Conservation (phyloP, 2,329 filamentous ascomycete species). For the Nigrospora sphaerica region DNA sequence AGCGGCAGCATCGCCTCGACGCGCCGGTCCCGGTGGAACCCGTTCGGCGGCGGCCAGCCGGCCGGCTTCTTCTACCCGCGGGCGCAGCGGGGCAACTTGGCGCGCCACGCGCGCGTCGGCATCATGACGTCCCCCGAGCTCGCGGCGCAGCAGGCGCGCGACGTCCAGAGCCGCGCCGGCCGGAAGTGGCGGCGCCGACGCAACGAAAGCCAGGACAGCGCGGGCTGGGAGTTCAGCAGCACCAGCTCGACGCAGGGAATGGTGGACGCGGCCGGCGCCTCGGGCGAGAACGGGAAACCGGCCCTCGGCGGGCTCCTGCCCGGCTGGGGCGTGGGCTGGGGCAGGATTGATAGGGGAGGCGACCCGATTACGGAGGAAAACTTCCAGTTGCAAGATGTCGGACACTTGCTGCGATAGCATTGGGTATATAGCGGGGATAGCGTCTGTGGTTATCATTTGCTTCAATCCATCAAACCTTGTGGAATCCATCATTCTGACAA, state of each 20-base stretch:
- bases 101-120: conserved; percentile 23
- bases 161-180: conserved; percentile 10
- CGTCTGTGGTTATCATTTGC: too few species aligned
- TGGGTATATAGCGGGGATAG: too few species aligned
- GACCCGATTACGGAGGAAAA: conserved; percentile 21
- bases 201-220: conserved; percentile 3
- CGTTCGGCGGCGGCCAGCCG: conserved; percentile 41
- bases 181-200: conserved; percentile 10
- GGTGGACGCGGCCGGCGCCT: conserved; percentile 7
- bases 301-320: not conserved
- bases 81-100: conserved; percentile 11
- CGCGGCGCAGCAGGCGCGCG: conserved; percentile 13
- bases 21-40: conserved; percentile 32
- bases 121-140: conserved; percentile 38
- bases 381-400: conserved; percentile 29
- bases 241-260: conserved; percentile 18
- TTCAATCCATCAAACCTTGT: too few species aligned
- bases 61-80: conserved; percentile 43
- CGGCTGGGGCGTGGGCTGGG: conserved; percentile 29
- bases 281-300: not conserved
- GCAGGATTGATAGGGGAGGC: conserved; percentile 26
- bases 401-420: conserved; percentile 20
- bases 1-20: conserved; percentile 39
- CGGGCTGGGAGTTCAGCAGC: conserved; percentile 11
- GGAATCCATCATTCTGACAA: too few species aligned